Evolutionary conservation across 2,329 filamentous ascomycete species (phyloP).

Genomic region (Lasiodiplodia sp.): DNA sequence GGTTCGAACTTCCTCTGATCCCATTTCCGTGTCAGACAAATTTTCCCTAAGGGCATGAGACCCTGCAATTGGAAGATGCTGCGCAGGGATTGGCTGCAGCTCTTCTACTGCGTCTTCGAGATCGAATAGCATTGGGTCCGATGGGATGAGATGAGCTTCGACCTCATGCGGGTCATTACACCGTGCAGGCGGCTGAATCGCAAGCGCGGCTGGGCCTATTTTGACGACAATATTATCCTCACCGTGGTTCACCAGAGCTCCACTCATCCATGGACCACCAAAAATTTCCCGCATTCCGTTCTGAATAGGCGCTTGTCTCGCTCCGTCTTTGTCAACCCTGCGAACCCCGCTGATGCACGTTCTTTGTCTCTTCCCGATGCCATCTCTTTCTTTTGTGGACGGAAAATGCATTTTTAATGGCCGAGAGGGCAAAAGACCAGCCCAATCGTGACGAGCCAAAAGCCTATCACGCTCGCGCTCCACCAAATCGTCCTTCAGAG

Average conservation of each 20-base stretch:
- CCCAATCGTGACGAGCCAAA: conserved; percentile 45
- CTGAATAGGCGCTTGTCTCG: neutral
- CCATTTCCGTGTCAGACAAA: conserved; percentile 13
- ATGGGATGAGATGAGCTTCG: conserved; percentile 33
- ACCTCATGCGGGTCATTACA: conserved; percentile 14
- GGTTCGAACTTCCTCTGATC: neutral
- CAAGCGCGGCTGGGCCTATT: conserved; percentile 47
- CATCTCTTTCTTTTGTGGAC: conserved; percentile 39
- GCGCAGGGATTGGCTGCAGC: conserved; percentile 14
- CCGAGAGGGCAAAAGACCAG: conserved; percentile 40
- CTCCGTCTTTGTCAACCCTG: neutral
- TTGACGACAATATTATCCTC: conserved; percentile 42
- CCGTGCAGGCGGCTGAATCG: conserved; percentile 34
- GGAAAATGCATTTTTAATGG: conserved; percentile 41
- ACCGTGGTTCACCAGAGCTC: conserved; percentile 31
- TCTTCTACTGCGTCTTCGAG: conserved; percentile 6
- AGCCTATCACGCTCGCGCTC: conserved; percentile 39
- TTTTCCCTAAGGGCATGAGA: neutral
- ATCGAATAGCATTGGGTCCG: conserved; percentile 48
- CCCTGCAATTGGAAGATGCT: neutral
- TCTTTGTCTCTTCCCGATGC: conserved; percentile 45
- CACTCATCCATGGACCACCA: conserved; percentile 32
- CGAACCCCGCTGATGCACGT: neutral
- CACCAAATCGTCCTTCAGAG: conserved; percentile 31
- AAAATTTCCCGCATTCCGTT: neutral